Evolutionary conservation across 805 yeast species (phyloP), one percentile per base, ranked within the genome.

Genomic region (Yarrowia sp.): DNA sequence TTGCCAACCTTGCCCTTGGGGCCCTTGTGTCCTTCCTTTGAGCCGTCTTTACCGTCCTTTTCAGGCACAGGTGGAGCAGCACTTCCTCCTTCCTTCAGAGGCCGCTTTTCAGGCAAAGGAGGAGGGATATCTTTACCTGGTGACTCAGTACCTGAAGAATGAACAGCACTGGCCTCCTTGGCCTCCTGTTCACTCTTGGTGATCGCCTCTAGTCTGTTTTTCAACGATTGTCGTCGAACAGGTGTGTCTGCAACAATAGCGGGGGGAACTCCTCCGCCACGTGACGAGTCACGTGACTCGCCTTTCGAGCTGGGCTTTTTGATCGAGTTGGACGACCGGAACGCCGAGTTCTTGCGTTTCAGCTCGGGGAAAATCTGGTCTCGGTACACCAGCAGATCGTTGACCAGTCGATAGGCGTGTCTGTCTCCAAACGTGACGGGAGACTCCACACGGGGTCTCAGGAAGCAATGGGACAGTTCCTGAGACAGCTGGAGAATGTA

Each of bases 281-380:
- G 35, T 15, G 65, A 59, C 42, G 52, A 32, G 16, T 66, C 68
- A n/a, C 67, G 69, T 3, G 69, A 66, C 16, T 48, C 35, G 16
- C 48, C 38, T 8, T n/a, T 40, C n/a, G n/a, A 32, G 14, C 38
- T 15, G 22, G 32, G 32, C 19, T 49, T 49, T 35, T 32, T 48
- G 40, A 63, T 66, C 12, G 67, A 55, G 43, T 42, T 50, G 36
- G 52, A 69, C 4, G 67, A 63, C 19, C 68, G 40, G 35, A 65
- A 53, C 2, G 59, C 71, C 15, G 75, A 73, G 58, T 73, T 73
- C 45, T 70, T 61, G 19, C 81, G 74, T 69, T 84, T 86, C 72
- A 90, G 83, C 71, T 87, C 90, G 42, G 84, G 82, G 74, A 91
- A 90, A n/a, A 91, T 85, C 22, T 81, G 79, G 36, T 85, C 87